phyloP scores from a whole-genome alignment of 495 filamentous ascomycete genomes.

The Rusavskia elegans region DNA sequence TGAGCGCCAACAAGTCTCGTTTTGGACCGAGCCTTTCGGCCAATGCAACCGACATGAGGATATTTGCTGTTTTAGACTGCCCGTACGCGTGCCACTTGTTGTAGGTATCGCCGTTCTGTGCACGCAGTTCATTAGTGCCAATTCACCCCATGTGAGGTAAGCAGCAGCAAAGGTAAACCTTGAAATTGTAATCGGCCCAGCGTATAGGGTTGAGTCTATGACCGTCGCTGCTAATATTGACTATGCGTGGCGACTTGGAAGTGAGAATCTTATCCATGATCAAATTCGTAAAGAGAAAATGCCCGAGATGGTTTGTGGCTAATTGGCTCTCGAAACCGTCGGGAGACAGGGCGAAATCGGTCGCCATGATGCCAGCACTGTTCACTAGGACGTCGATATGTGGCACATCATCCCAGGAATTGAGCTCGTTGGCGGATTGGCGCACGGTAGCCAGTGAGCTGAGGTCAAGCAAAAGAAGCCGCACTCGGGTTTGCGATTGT shows the following conservation, averaged over 20 bases:
- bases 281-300: slow-evolving; percentile 28
- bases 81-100: slow-evolving; percentile 36
- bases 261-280: slow-evolving; percentile 23
- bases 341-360: slow-evolving; percentile 12
- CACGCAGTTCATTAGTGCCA: too few relatives aligned
- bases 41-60: slow-evolving; percentile 23
- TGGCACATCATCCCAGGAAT: slow-evolving; percentile 19
- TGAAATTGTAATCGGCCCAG: slow-evolving; percentile 39
- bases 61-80: slow-evolving; percentile 35
- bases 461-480: slow-evolving; percentile 25
- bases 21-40: slow-evolving; percentile 19
- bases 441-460: slow-evolving; percentile 23
- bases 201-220: slow-evolving; percentile 25
- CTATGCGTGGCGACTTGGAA: slow-evolving; percentile 8
- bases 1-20: slow-evolving; percentile 17
- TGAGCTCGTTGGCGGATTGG: slow-evolving; percentile 28
- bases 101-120: slow-evolving; percentile 30
- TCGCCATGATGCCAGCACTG: slow-evolving; percentile 17
- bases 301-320: slow-evolving; percentile 17
- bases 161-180: slow-evolving; percentile 9
- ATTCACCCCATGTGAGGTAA: too few relatives aligned
- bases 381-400: slow-evolving; percentile 23
- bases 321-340: slow-evolving; percentile 23
- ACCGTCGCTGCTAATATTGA: slow-evolving; percentile 21
- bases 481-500: neutral